Base-by-base conservation (phyloP, 306 rosid genomes). In the Rosa rugosa region DNA sequence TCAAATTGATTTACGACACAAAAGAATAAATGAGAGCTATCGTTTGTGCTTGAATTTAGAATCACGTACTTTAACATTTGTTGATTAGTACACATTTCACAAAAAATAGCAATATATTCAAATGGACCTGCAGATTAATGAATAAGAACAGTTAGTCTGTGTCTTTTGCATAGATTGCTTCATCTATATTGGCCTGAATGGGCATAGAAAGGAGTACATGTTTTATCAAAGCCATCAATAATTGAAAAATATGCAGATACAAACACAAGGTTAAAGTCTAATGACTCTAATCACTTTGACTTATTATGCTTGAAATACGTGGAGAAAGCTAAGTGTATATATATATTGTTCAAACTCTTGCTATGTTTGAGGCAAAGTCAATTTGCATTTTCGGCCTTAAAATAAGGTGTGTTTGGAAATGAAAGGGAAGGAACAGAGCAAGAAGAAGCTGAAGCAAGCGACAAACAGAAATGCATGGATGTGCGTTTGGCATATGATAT, bases 401-500 rank as follows among this genome's bases (percentile, higher is more conserved):
- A 36, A 5, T 36, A 7, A 27, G 1, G 5, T 5, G 12, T 14
- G 22, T 57, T n/a, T 56, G 69, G 60, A 10, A 69, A 31, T 1
- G 80, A 75, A 69, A 69, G 73, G 44, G 80, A 69, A 70, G 31
- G 56, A 75, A 76, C 62, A 60, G 13, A 53, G 75, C 42, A 82
- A 83, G 27, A 70, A 80, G 77, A 83, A 74, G 63, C 69, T 83
- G 64, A 42, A 59, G 76, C 83, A 88, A 80, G 44, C 74, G 97
- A 91, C 97, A 91, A 89, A 73, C 69, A 49, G 14, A 62, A 49
- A 44, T 36, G 41, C 34, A 18, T 85, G 10, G 83, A 57, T 53
- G 75, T 80, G 82, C 75, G 89, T 79, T 86, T 14, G 70, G 70
- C 70, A 91, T 85, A 73, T 60, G 71, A 31, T 57, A 86, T 81